Percentiles rank a stretch among this genome's conserved stretches.
Conservation (phyloP, 345 rosid genomes). For the Brassica napus region Da-Ae NC_063443.1:16232501-16233000, state of each 20-base stretch:
- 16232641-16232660: background rate
- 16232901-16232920: slow-evolving; percentile 78
- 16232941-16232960: no score
- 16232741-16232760: slow-evolving; percentile 95
- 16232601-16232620: slow-evolving; percentile 99
- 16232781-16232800: slow-evolving; percentile 94
- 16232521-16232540: slow-evolving; percentile 90
- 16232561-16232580: slow-evolving; percentile 93
- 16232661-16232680: background rate
- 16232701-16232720: slow-evolving; percentile 72
- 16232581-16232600: slow-evolving; percentile 90
- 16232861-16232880: slow-evolving; percentile 85
- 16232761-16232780: slow-evolving; percentile 97
- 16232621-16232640: slow-evolving; percentile 89
- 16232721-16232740: slow-evolving; percentile 84
- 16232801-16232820: slow-evolving; percentile 96
- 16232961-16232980: background rate
- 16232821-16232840: slow-evolving; percentile 89
- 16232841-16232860: slow-evolving; percentile 70
- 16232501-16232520: slow-evolving; percentile 78
- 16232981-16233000: slow-evolving; percentile 58
- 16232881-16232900: slow-evolving; percentile 97
- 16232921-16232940: no score
- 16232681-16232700: background rate
- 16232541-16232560: slow-evolving; percentile 97